Base-by-base conservation (phyloP, 352 stramenopile genomes). In the Pythium dissotocum region DNA sequence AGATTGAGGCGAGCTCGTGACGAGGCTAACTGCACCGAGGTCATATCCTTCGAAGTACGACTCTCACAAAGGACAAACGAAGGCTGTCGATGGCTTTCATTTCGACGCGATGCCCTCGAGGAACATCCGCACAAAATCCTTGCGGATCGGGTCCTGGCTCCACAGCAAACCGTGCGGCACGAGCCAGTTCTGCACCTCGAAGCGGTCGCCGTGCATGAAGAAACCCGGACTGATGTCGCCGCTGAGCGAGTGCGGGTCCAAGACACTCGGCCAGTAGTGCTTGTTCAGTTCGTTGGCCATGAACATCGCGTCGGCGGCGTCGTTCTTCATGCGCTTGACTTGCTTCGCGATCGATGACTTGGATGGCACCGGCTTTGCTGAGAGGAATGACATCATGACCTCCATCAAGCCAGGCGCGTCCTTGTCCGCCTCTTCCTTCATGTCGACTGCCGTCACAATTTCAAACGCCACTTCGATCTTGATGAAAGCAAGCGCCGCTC, bases 121-220 rank as follows among this genome's bases (percentile, higher is more conserved):
- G 33, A 38, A 38, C 33, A 38, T 38, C 33, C 33, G 1, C 8
- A 46, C 12, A 10, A 46, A 18, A 4, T 51, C 18, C 42, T 24
- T 51, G 38, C 13, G 9, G 18, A 51, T 51, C 6, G 42, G 4
- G 42, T 51, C 42, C 18, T 51, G 42, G 42, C 16, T 24, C 64
- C 64, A 71, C 10, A 71, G 49, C 30, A 55, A 16, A 2, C 51
- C 57, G 33, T 64, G 59, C 1, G 63, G 56, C 26, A 65, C 28
- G 46, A 71, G n/a, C 64, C 58, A 71, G 26, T 52, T 24, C 36
- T 65, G 58, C 44, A 65, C 61, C n/a, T 71, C 32, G 30, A 65
- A 65, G 46, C 38, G 57, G 24, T 71, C 64, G 8, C 57, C 57
- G 5, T 14, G 32, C 24, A 48, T 42, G 48, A 56, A 65, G 36